Percentiles rank a stretch among this genome's conserved stretches.
Conservation (phyloP, 2,329 filamentous ascomycete genomes). For the Pseudogymnoascus pannorum region DNA sequence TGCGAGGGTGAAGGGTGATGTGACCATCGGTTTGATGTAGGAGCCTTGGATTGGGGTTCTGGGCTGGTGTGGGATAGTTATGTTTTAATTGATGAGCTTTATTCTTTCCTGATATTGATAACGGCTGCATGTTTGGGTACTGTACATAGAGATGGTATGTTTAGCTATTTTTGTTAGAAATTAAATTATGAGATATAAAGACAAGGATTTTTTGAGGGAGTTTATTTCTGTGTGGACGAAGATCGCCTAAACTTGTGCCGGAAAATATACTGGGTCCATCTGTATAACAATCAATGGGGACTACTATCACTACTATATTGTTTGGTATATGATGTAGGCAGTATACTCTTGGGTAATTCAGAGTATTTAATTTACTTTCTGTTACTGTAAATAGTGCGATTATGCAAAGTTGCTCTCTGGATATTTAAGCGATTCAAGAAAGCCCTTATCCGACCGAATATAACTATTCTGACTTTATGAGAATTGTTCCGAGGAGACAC, state of each 20-base stretch:
- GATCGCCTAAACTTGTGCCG: no score
- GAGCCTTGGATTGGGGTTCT: not conserved
- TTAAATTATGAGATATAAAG: not conserved
- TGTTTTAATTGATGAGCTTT: not conserved
- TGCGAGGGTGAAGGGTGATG: slow-evolving; percentile 28
- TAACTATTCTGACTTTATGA: not conserved
- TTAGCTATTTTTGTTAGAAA: not conserved
- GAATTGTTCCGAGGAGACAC: no score
- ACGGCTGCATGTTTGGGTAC: not conserved
- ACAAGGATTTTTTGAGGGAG: not conserved
- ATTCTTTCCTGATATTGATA: not conserved
- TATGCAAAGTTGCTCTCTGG: not conserved
- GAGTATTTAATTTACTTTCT: not conserved
- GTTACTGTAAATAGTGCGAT: not conserved
- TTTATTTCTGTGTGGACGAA: no score
- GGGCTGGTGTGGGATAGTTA: not conserved
- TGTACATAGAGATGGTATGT: not conserved
- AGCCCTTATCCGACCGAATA: not conserved
- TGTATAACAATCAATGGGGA: no score
- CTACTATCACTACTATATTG: not conserved
- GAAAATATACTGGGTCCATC: no score
- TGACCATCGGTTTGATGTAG: slow-evolving; percentile 34
- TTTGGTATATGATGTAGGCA: not conserved
- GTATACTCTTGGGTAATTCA: not conserved
- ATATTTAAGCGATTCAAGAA: not conserved